Conservation (phyloP, 2,329 filamentous ascomycete species). For the Apiospora marii region DNA sequence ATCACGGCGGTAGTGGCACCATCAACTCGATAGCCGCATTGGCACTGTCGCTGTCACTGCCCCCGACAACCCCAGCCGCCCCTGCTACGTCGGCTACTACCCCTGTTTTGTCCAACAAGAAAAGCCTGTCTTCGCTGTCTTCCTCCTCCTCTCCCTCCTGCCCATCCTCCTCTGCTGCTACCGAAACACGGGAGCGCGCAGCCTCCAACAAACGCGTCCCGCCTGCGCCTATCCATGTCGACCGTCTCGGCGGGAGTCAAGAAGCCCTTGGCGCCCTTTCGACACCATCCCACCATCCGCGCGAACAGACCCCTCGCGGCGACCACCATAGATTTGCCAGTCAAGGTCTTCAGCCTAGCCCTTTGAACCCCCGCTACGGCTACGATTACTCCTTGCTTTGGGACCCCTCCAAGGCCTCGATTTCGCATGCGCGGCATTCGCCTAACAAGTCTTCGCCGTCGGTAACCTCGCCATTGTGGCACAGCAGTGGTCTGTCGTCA, state of each 20-base stretch:
- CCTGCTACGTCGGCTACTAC: constrained; percentile 8
- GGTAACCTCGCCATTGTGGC: constrained; percentile 17
- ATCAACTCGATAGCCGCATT: constrained; percentile 13
- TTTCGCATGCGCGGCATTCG: constrained; percentile 16
- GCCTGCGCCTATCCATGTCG: constrained; percentile 21
- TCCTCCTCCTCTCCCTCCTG: not conserved
- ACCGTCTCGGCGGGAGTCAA: constrained; percentile 20
- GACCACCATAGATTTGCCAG: constrained; percentile 12
- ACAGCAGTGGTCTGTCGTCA: constrained; percentile 8
- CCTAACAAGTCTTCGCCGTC: constrained; percentile 17
- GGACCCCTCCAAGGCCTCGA: constrained; percentile 7
- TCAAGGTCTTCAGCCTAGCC: not conserved
- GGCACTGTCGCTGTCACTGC: constrained; percentile 16
- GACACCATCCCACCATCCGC: not conserved
- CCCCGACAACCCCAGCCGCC: not conserved
- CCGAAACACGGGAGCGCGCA: constrained; percentile 17
- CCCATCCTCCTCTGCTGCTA: not conserved
- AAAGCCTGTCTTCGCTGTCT: constrained; percentile 12
- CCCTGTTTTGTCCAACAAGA: constrained; percentile 15
- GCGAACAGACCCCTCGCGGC: not conserved
- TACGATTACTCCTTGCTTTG: constrained; percentile 22
- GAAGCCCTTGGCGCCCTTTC: constrained; percentile 5
- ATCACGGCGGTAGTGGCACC: constrained; percentile 1
- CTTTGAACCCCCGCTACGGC: constrained; percentile 10
- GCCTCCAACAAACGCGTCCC: constrained; percentile 14